Conservation (phyloP, 345 rosid species). For the Citrus sp. region DNA sequence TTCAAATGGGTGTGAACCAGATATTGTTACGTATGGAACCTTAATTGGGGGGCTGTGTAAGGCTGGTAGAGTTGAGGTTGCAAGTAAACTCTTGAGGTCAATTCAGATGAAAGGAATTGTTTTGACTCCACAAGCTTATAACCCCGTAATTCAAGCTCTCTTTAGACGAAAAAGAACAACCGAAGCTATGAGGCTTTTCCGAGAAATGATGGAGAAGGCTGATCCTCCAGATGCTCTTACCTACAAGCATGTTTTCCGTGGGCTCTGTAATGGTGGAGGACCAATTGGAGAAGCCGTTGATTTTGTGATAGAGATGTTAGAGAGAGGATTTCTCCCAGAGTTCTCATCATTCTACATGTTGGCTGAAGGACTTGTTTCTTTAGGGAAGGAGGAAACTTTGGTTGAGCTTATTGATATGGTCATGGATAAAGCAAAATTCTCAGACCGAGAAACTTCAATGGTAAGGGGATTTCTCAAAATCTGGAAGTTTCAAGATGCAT, state of each 20-base stretch:
- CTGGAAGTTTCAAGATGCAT: conserved; percentile 66
- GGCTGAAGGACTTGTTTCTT: conserved; percentile 77
- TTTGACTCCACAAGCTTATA: conserved; percentile 73
- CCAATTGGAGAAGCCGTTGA: conserved; percentile 83
- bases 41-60: conserved; percentile 79
- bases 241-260: conserved; percentile 64
- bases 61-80: conserved; percentile 77
- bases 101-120: conserved; percentile 76
- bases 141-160: conserved; percentile 78
- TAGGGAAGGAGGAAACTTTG: conserved; percentile 68
- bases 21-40: conserved; percentile 80
- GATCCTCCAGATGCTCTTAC: conserved; percentile 59
- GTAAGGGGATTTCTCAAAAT: conserved; percentile 70
- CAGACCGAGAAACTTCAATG: conserved; percentile 55
- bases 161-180: conserved; percentile 53
- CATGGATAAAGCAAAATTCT: conserved; percentile 65
- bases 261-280: conserved; percentile 74
- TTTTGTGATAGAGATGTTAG: conserved; percentile 66
- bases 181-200: conserved; percentile 74
- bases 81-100: conserved; percentile 64
- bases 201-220: conserved; percentile 72
- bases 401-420: conserved; percentile 54
- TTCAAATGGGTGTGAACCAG: conserved; percentile 72
- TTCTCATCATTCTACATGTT: conserved; percentile 71
- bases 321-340: conserved; percentile 69